Conservation (phyloP, 768 basidiomycete genomes). For the Lentinus brumalis region DNA sequence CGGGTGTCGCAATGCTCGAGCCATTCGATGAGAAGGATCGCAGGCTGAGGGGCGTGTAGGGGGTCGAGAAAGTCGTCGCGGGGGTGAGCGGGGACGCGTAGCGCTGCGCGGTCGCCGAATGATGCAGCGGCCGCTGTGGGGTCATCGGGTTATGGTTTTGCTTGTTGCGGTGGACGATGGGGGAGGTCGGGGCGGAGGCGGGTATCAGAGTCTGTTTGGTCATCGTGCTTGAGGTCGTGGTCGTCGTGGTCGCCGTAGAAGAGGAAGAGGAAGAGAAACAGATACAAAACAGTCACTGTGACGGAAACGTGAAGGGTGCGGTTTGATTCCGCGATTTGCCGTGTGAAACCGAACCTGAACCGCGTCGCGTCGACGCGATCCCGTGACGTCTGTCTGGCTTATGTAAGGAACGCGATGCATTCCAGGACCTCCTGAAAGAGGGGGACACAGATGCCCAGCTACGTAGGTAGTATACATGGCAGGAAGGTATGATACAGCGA, state of each 20-base stretch:
- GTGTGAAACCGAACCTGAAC: conserved; percentile 11
- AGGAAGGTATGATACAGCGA: no score
- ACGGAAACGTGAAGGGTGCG: conserved; percentile 21
- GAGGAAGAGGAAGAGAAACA: conserved; percentile 10
- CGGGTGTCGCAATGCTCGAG: conserved; percentile 63
- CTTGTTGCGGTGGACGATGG: conserved; percentile 40
- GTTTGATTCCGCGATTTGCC: conserved; percentile 21
- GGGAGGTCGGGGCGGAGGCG: conserved; percentile 48
- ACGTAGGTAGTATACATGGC: no score
- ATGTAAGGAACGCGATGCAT: conserved; percentile 15
- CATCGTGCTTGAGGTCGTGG: conserved; percentile 23
- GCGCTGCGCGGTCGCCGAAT: conserved; percentile 32
- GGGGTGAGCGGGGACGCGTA: conserved; percentile 65
- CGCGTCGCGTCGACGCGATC: conserved; percentile 20
- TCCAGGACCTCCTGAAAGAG: neutral
- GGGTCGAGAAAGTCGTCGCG: conserved; percentile 50
- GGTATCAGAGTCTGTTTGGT: conserved; percentile 33
- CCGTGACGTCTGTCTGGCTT: conserved; percentile 7
- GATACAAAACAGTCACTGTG: conserved; percentile 16
- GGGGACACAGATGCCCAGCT: no score
- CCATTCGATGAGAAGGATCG: conserved; percentile 58
- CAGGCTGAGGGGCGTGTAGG: conserved; percentile 71
- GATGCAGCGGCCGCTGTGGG: conserved; percentile 55
- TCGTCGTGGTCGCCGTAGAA: conserved; percentile 23
- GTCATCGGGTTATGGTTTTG: conserved; percentile 53